These are phyloP conservation scores for Colletotrichum sp. DNA, from an alignment of 2,329 filamentous ascomycete species.

Conservation along the genomic window DNA sequence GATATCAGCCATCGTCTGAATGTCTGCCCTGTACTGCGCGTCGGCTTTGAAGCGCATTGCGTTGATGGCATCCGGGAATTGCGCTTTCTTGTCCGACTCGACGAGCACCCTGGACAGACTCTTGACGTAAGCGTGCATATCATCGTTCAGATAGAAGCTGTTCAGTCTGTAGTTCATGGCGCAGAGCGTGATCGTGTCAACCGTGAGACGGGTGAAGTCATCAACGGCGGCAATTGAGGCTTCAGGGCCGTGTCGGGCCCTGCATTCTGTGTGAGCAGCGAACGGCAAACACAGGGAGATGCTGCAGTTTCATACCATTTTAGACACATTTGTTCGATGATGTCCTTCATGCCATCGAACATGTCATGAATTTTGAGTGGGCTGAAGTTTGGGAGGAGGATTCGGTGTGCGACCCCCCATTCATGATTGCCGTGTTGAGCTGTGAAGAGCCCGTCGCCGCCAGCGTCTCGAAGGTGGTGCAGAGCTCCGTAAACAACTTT, in stretches of 20 bases:
- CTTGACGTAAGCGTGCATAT: constrained; percentile 70
- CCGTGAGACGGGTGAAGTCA: constrained; percentile 74
- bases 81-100: constrained; percentile 57
- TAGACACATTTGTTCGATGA: constrained; percentile 67
- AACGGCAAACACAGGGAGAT: neutral
- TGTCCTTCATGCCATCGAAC: constrained; percentile 73
- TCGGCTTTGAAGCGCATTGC: constrained; percentile 35
- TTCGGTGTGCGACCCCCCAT: constrained; percentile 70
- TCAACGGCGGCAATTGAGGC: constrained; percentile 58
- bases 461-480: neutral
- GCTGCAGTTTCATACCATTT: constrained; percentile 55
- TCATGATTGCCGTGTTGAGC: constrained; percentile 26
- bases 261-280: constrained; percentile 41
- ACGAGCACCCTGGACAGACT: constrained; percentile 69
- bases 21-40: constrained; percentile 47
- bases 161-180: constrained; percentile 77
- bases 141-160: constrained; percentile 61
- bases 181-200: constrained; percentile 75
- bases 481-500: neutral
- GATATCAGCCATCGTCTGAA: constrained; percentile 46
- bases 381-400: constrained; percentile 71
- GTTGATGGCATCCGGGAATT: constrained; percentile 41
- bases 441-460: constrained; percentile 68
- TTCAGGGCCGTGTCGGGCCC: constrained; percentile 56
- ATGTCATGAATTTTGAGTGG: constrained; percentile 69